These are phyloP conservation scores for Talaromyces stipitatus DNA, from an alignment of 495 filamentous ascomycete species.

Conservation along the genomic window DNA sequence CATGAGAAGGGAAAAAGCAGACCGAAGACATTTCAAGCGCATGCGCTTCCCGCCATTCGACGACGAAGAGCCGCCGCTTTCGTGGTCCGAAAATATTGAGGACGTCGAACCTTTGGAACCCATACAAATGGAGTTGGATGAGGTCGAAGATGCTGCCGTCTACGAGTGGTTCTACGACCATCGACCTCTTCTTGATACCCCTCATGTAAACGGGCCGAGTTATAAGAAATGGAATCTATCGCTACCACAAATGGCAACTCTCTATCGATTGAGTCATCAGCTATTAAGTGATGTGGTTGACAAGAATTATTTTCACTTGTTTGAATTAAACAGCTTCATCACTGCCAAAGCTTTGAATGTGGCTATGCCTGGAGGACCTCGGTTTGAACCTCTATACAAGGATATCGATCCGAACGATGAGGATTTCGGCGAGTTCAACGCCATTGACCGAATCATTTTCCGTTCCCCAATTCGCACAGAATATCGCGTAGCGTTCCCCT, in stretches of 20 bases:
- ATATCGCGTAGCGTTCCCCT: constrained; percentile 90
- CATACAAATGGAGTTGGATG: constrained; percentile 98
- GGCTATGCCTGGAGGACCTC: constrained; percentile 90
- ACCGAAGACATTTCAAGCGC: constrained; percentile 91
- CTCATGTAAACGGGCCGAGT: constrained; percentile 93
- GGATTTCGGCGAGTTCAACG: constrained; percentile 99
- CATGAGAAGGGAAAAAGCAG: constrained; percentile 97
- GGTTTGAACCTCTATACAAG: constrained; percentile 98
- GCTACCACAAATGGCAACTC: constrained; percentile 90
- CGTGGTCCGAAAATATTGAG: constrained; percentile 98
- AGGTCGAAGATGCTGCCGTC: constrained; percentile 85
- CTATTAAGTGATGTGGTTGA: constrained; percentile 89
- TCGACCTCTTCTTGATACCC: constrained; percentile 80
- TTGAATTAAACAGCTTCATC: constrained; percentile 89
- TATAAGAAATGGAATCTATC: constrained; percentile 95
- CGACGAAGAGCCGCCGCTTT: constrained; percentile 95
- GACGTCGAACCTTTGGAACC: constrained; percentile 97
- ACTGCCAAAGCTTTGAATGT: constrained; percentile 98
- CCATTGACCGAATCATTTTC: constrained; percentile 99
- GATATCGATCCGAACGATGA: constrained; percentile 99
- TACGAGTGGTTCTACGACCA: constrained; percentile 98
- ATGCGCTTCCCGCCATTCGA: constrained; percentile 99
- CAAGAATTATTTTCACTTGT: constrained; percentile 97
- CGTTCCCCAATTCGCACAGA: constrained; percentile 92
- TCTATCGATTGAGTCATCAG: constrained; percentile 87